A percentile compares a stretch with the other conserved stretches of the same genome.
phyloP scores from a whole-genome alignment of 2,329 filamentous ascomycete species.

The Nemania sp. region DNA sequence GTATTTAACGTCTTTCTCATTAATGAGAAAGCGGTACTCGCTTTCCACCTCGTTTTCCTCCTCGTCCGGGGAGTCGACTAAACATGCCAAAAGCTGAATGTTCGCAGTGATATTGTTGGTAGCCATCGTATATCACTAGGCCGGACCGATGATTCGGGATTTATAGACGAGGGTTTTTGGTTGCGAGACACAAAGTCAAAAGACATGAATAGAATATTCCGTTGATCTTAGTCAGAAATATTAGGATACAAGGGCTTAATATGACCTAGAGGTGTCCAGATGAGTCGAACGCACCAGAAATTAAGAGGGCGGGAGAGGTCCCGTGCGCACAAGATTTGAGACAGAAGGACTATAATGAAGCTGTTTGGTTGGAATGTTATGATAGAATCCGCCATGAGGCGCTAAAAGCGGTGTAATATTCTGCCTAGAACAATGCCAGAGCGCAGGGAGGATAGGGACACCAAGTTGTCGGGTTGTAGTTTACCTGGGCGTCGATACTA shows the following conservation, averaged over 20 bases:
- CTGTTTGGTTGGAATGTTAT: no score
- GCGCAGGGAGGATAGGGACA: neutral
- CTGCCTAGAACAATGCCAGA: no score
- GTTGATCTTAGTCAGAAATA: neutral
- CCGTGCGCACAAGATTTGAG: neutral
- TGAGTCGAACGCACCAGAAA: neutral
- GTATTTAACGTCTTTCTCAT: conserved; percentile 24
- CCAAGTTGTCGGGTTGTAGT: neutral
- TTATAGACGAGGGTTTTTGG: neutral
- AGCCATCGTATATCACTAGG: neutral
- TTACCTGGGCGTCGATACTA: neutral
- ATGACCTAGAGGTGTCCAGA: neutral
- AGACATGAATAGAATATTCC: neutral
- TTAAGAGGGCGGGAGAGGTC: neutral
- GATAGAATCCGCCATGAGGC: no score
- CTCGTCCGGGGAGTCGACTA: neutral
- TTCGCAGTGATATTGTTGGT: neutral
- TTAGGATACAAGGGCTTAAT: neutral
- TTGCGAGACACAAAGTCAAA: neutral
- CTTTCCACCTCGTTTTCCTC: conserved; percentile 19
- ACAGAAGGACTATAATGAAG: neutral
- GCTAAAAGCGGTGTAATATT: no score
- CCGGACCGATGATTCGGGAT: neutral
- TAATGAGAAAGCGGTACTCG: conserved; percentile 26
- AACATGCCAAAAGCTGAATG: neutral